These are phyloP conservation scores for Periconia sp. DNA, from an alignment of 2,329 filamentous ascomycete genomes.

Conservation along the genomic window DNA sequence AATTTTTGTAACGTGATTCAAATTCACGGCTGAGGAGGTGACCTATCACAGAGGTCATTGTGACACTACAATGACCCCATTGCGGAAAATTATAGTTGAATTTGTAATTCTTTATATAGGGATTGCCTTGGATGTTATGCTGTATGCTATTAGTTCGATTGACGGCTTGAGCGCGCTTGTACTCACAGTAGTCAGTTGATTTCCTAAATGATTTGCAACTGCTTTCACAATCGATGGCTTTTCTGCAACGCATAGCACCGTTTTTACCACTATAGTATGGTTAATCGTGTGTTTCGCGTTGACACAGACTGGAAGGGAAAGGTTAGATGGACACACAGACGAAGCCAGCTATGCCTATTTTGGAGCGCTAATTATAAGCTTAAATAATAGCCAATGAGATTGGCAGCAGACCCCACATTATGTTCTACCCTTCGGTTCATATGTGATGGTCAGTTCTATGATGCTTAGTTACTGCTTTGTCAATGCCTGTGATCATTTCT, in stretches of 20 bases:
- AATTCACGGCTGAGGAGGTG: no score
- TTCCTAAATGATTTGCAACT: conserved; percentile 81
- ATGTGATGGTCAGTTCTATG: no score
- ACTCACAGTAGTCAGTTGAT: conserved; percentile 68
- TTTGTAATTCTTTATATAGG: conserved; percentile 86
- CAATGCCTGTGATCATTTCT: no score
- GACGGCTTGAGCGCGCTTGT: conserved; percentile 3
- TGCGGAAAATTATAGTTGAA: conserved; percentile 83
- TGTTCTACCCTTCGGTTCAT: no score
- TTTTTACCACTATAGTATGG: conserved; percentile 32
- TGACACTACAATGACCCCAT: conserved; percentile 79
- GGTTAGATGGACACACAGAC: no score
- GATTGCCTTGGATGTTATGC: conserved; percentile 65
- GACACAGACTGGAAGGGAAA: no score
- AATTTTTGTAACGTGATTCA: conserved; percentile 68
- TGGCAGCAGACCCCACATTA: no score
- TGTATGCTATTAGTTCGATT: conserved; percentile 37
- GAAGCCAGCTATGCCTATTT: no score
- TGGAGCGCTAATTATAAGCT: no score
- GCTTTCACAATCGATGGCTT: conserved; percentile 92
- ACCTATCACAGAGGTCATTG: conserved; percentile 87
- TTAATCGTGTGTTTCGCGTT: conserved; percentile 1
- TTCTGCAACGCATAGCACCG: conserved; percentile 72
- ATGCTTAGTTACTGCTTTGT: no score
- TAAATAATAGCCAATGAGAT: no score